A percentile compares a stretch with the other conserved stretches of the same genome.
Evolutionary conservation across 2,329 filamentous ascomycete genomes (phyloP).

Genomic region (Fusarium austroafricanum): DNA sequence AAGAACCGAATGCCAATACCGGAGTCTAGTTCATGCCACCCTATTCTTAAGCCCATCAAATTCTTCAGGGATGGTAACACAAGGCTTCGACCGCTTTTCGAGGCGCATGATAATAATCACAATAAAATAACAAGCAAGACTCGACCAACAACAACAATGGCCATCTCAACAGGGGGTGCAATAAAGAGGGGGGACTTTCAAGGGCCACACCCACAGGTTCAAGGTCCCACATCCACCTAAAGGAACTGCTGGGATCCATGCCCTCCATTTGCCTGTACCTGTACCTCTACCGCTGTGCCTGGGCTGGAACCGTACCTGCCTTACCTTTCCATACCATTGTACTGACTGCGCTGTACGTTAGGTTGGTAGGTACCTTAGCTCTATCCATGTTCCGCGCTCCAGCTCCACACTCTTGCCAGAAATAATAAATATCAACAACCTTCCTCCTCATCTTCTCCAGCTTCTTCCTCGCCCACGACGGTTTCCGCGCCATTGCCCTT

Average conservation of each 20-base stretch:
- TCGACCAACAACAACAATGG: constrained; percentile 38
- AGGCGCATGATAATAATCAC: constrained; percentile 41
- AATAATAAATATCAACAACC: constrained; percentile 49
- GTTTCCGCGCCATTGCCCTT: constrained; percentile 27
- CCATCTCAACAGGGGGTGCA: constrained; percentile 42
- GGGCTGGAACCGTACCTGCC: constrained; percentile 20
- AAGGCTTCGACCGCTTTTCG: constrained; percentile 42
- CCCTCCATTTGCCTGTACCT: constrained; percentile 19
- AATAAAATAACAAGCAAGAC: constrained; percentile 35
- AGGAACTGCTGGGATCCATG: constrained; percentile 24
- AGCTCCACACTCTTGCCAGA: constrained; percentile 46
- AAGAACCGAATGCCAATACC: not conserved
- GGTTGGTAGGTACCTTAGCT: constrained; percentile 13
- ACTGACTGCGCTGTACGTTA: constrained; percentile 19
- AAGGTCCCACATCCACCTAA: constrained; percentile 26
- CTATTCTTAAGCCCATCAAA: constrained; percentile 10
- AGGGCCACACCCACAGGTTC: constrained; percentile 44
- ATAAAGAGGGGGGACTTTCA: constrained; percentile 32
- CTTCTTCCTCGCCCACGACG: constrained; percentile 38
- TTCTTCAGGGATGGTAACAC: constrained; percentile 38
- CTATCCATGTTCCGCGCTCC: constrained; percentile 38
- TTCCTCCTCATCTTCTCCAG: constrained; percentile 44
- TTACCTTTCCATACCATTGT: not conserved
- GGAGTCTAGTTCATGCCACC: not conserved
- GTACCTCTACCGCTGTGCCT: constrained; percentile 30